phyloP scores from a whole-genome alignment of 805 yeast species.

The Jamesozyma gamospora region DNA sequence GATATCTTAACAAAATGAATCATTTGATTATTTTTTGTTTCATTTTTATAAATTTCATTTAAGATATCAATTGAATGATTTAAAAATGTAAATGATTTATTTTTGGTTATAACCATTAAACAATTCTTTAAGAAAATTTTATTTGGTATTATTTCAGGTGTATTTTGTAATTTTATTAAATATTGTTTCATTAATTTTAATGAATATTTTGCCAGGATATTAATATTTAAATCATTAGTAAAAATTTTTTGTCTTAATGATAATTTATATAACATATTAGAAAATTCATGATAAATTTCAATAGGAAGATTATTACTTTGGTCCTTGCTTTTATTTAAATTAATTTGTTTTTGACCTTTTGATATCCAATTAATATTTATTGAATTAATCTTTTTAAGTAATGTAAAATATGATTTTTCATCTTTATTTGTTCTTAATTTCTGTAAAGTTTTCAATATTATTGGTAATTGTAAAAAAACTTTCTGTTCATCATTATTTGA shows the following conservation, averaged over 20 bases:
- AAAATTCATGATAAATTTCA: constrained; percentile 21
- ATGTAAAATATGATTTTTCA: constrained; percentile 12
- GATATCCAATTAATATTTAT: constrained; percentile 18
- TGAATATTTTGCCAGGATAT: constrained; percentile 16
- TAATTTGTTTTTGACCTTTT: constrained; percentile 6
- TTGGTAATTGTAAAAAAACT: constrained; percentile 3
- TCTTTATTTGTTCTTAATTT: constrained; percentile 14
- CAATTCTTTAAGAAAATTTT: constrained; percentile 13
- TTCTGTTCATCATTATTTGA: neutral
- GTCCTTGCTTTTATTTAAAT: neutral
- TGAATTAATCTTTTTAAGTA: constrained; percentile 15
- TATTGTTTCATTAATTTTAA: constrained; percentile 12
- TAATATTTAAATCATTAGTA: constrained; percentile 1
- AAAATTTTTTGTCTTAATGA: constrained; percentile 4
- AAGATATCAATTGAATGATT: constrained; percentile 1
- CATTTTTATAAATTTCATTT: neutral
- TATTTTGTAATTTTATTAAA: neutral
- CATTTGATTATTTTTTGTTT: neutral
- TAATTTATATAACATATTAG: constrained; percentile 17
- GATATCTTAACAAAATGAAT: constrained; percentile 8
- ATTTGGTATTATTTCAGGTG: neutral
- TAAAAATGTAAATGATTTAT: constrained; percentile 12
- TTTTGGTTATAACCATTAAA: constrained; percentile 7
- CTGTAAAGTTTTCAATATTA: constrained; percentile 17
- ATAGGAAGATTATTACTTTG: constrained; percentile 11